phyloP scores from a whole-genome alignment of 2,329 filamentous ascomycete species.

The Aspergillus sergii region DNA sequence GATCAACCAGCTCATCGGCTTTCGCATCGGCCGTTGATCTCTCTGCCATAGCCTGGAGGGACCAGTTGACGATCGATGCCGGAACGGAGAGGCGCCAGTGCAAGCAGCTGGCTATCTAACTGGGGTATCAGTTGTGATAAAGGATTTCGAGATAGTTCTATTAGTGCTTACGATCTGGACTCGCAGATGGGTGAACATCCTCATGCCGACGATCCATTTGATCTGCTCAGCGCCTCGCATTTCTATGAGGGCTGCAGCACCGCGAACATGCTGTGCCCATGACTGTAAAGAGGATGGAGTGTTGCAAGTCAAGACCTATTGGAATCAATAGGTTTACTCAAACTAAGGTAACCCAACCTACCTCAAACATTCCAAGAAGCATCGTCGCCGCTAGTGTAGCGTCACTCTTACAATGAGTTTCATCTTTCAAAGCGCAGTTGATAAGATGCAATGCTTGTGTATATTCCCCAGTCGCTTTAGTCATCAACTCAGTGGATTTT shows the following conservation, averaged over 20 bases:
- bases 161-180: constrained; percentile 5
- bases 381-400: constrained; percentile 9
- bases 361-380: constrained; percentile 15
- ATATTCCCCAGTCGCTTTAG: constrained; percentile 7
- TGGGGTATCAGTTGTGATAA: not conserved
- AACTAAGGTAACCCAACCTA: not conserved
- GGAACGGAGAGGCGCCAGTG: not conserved
- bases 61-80: not conserved
- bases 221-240: constrained; percentile 6
- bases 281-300: constrained; percentile 8
- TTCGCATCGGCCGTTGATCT: constrained; percentile 1
- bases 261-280: constrained; percentile 10
- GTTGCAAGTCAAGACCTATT: constrained; percentile 5
- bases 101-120: constrained; percentile 14
- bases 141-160: not conserved
- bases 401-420: not conserved
- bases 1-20: constrained; percentile 1
- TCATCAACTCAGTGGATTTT: not conserved
- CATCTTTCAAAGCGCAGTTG: constrained; percentile 2
- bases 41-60: not conserved
- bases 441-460: constrained; percentile 7
- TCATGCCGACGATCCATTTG: constrained; percentile 4
- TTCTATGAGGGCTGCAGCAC: constrained; percentile 7
- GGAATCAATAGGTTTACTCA: not conserved
- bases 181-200: constrained; percentile 13